A percentile compares a stretch with the other conserved stretches of the same genome.
Evolutionary conservation across 2,329 filamentous ascomycete genomes (phyloP).

Genomic region (Aureobasidium sp.): DNA sequence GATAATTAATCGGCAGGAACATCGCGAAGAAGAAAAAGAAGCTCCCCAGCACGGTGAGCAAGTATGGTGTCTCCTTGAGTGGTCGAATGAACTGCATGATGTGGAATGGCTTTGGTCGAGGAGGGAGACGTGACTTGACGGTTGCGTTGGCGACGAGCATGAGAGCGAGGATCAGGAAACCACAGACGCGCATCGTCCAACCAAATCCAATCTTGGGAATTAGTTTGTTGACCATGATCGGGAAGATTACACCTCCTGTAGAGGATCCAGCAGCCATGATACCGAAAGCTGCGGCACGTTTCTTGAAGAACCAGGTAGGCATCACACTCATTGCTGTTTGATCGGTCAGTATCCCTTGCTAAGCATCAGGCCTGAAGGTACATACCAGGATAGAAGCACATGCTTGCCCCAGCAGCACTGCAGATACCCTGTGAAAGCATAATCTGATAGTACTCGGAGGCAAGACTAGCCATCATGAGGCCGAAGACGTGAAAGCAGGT

Average conservation of each 20-base stretch:
- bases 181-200: slow-evolving; percentile 52
- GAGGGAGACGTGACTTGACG: slow-evolving; percentile 45
- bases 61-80: slow-evolving; percentile 30
- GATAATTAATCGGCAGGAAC: slow-evolving; percentile 51
- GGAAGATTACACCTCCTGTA: slow-evolving; percentile 52
- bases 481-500: slow-evolving; percentile 53
- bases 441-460: slow-evolving; percentile 48
- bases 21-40: slow-evolving; percentile 56
- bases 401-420: slow-evolving; percentile 44
- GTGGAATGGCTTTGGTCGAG: slow-evolving; percentile 28
- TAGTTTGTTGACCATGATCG: slow-evolving; percentile 53
- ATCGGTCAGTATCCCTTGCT: not conserved
- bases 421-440: slow-evolving; percentile 50
- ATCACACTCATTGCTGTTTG: slow-evolving; percentile 32
- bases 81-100: slow-evolving; percentile 28
- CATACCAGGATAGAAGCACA: slow-evolving; percentile 42
- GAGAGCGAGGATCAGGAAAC: slow-evolving; percentile 56
- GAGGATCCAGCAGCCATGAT: slow-evolving; percentile 45
- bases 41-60: slow-evolving; percentile 29
- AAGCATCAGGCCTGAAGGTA: not conserved
- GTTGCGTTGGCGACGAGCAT: slow-evolving; percentile 48
- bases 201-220: slow-evolving; percentile 47
- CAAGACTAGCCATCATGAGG: slow-evolving; percentile 57
- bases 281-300: slow-evolving; percentile 43
- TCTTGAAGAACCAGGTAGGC: slow-evolving; percentile 45